Percentiles rank a stretch among this genome's conserved stretches.
These are phyloP conservation scores for Leucocoprinus leucothites DNA, from an alignment of 768 basidiomycete species.

Conservation along the genomic window DNA sequence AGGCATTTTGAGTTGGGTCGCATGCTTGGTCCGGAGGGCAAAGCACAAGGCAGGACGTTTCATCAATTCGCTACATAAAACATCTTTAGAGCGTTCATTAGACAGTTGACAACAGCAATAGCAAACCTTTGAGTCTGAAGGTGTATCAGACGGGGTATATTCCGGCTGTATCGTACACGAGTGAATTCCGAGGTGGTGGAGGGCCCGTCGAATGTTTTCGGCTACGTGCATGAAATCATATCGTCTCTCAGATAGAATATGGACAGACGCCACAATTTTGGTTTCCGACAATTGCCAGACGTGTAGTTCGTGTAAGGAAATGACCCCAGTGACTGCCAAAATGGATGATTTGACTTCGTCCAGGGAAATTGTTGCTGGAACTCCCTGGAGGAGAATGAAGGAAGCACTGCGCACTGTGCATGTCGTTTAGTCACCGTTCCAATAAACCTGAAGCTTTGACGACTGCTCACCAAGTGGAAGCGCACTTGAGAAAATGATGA, in stretches of 20 bases:
- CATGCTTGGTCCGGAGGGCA: slow-evolving; percentile 72
- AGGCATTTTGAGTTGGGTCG: slow-evolving; percentile 66
- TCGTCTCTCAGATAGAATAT: slow-evolving; percentile 79
- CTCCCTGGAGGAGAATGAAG: slow-evolving; percentile 93
- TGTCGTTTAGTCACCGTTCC: not conserved
- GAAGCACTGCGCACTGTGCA: slow-evolving; percentile 78
- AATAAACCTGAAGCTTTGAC: not conserved
- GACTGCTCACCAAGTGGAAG: slow-evolving; percentile 72
- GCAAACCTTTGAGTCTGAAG: slow-evolving; percentile 29
- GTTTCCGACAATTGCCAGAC: slow-evolving; percentile 97
- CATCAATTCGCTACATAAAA: slow-evolving; percentile 38
- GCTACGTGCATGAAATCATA: slow-evolving; percentile 93
- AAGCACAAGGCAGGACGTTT: slow-evolving; percentile 65
- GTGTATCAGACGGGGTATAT: slow-evolving; percentile 42
- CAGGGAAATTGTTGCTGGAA: slow-evolving; percentile 84
- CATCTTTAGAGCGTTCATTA: not conserved
- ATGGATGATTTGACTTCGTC: slow-evolving; percentile 88
- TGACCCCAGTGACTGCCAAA: slow-evolving; percentile 76
- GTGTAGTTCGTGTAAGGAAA: slow-evolving; percentile 90
- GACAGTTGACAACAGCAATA: not conserved
- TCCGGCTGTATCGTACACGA: slow-evolving; percentile 95
- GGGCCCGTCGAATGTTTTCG: slow-evolving; percentile 72
- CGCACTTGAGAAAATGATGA: slow-evolving; percentile 95
- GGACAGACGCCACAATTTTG: slow-evolving; percentile 94
- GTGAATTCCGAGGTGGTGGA: slow-evolving; percentile 93